Evolutionary conservation across 441 rosid genomes (phyloP).

Genomic region (Eruca vesicaria): DNA sequence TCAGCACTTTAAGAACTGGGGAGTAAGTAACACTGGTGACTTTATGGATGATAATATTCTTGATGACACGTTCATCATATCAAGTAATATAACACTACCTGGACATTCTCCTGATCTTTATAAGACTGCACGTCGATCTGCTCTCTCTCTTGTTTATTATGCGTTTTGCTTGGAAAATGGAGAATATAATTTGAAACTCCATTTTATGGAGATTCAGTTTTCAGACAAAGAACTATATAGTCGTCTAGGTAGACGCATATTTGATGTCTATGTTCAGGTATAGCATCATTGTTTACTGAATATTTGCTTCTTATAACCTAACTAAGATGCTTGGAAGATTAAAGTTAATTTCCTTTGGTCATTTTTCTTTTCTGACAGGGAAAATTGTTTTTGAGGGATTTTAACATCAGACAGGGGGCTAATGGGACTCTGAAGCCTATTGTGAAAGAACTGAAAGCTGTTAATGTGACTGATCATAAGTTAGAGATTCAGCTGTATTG

Average conservation of each 20-base stretch:
- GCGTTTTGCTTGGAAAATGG: conserved; percentile 54
- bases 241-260: conserved; percentile 46
- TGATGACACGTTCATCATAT: conserved; percentile 17
- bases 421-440: conserved; percentile 35
- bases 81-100: conserved; percentile 33
- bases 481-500: conserved; percentile 32
- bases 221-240: conserved; percentile 19
- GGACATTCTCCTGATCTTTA: conserved; percentile 20
- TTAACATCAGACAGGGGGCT: conserved; percentile 46
- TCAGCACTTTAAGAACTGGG: conserved; percentile 26
- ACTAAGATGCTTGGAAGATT: neutral
- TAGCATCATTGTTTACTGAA: neutral
- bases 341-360: neutral
- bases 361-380: conserved; percentile 35
- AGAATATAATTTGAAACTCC: conserved; percentile 42
- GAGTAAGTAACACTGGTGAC: conserved; percentile 75
- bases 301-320: neutral
- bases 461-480: conserved; percentile 5
- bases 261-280: conserved; percentile 70
- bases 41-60: conserved; percentile 37
- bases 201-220: conserved; percentile 63
- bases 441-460: neutral
- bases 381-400: conserved; percentile 34
- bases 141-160: conserved; percentile 53
- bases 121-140: conserved; percentile 47